Evolutionary conservation across 257 asterid genomes (phyloP), one percentile per base, ranked within the genome.

Genomic region (Solanum etuberosum): DNA sequence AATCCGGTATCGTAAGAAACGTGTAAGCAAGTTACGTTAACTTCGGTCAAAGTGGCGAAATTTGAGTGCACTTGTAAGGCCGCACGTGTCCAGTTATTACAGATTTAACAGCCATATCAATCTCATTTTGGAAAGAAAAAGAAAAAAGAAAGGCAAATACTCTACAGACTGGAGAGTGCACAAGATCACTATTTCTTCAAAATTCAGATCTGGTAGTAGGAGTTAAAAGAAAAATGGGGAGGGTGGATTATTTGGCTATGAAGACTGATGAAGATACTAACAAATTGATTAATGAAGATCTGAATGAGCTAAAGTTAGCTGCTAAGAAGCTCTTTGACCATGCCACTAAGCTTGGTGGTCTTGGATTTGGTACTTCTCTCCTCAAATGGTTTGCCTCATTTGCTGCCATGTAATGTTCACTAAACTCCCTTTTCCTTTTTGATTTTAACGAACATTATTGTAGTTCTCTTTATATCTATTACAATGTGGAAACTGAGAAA

Each of bases 341-440:
- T 88, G 95, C 96, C 85, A 37, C 95, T 86, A 87, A 29, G 11
- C 83, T 94, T 83, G 94, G 96, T 1, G 95, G 92, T 88, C 68
- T 86, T 18, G 96, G 93, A 31, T 90, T 94, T 51, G 98, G 98
- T 89, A 89, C 96, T 67, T 92, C 95, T 76, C 91, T 97, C 87
- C 94, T 97, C 92, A 89, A 88, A 95, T 97, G 99, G 99, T 88
- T 95, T 21, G 93, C 98, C 73, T 95, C 99, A 61, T 91, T 94
- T 40, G 92, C 99, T 65, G 98, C 99, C 89, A 95, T 97, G 99
- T 95, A 85, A 85, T 68, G 29, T 35, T 46, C 68, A 25, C 35
- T 3, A 13, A 13, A 77, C 83, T 77, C 32, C 57, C 13, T 82
- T 70, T 16, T 31, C 11, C 37, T 6, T 1, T 67, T 67, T 16